Conservation (phyloP, 352 stramenopile genomes). For the Phytophthora sansomeana region DNA sequence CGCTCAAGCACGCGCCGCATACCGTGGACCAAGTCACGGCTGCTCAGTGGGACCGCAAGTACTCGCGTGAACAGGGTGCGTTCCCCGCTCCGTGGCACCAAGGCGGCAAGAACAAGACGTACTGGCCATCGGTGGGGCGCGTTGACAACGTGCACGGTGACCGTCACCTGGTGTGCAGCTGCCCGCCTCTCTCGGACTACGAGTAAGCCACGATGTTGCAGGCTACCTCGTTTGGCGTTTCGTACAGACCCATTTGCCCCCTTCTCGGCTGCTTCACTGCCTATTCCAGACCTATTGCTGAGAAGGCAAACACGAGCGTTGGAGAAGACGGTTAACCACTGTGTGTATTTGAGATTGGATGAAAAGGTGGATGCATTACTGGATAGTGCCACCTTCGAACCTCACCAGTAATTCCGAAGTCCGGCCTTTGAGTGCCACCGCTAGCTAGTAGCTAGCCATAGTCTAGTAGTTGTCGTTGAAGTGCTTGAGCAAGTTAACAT, state of each 20-base stretch:
- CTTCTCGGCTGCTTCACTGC: conserved; percentile 35
- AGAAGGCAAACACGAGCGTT: too few relatives aligned
- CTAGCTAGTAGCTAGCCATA: too few relatives aligned
- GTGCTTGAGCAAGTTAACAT: too few relatives aligned
- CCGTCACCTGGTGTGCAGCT: conserved; percentile 98
- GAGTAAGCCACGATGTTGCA: conserved; percentile 45
- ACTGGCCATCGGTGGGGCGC: conserved; percentile 97
- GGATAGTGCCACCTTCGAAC: too few relatives aligned
- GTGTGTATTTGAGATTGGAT: too few relatives aligned
- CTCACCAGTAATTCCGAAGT: too few relatives aligned
- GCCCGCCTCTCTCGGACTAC: conserved; percentile 96
- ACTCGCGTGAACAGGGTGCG: conserved; percentile 93
- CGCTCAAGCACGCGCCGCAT: conserved; percentile 98
- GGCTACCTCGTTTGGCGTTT: conserved; percentile 20
- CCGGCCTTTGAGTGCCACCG: too few relatives aligned
- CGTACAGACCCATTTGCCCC: conserved; percentile 15
- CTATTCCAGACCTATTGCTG: too few relatives aligned
- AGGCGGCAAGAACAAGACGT: conserved; percentile 94
- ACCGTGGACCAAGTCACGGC: conserved; percentile 95
- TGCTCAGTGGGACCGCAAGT: conserved; percentile 95
- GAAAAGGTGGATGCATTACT: too few relatives aligned
- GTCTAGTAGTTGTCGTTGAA: too few relatives aligned
- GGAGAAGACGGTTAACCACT: too few relatives aligned
- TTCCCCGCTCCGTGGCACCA: conserved; percentile 97
- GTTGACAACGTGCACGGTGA: conserved; percentile 99